These are phyloP conservation scores for Chlorella sp. DNA, from an alignment of 139 green algal genomes.

Conservation along the genomic window DNA sequence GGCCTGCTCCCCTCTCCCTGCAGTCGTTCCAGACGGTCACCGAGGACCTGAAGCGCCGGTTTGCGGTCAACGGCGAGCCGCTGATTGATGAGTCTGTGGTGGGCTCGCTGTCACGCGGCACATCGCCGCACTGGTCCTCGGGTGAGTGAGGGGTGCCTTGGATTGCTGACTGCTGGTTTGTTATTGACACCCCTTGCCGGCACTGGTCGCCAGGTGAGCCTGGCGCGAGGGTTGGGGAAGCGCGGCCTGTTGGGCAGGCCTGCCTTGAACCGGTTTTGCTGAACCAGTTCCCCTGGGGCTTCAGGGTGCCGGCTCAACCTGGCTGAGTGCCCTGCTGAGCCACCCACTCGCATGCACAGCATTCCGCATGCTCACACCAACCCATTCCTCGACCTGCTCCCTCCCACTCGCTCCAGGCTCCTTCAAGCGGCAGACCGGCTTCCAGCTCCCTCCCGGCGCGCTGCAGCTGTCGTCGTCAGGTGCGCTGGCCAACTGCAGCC, in stretches of 20 bases:
- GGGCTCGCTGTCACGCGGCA: conserved; percentile 33
- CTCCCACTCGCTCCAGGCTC: not conserved
- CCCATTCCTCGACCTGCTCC: too few relatives aligned
- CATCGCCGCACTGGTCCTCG: conserved; percentile 10
- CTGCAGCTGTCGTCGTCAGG: conserved; percentile 17
- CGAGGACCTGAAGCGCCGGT: conserved; percentile 70
- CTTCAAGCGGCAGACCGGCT: conserved; percentile 41
- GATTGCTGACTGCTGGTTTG: too few relatives aligned
- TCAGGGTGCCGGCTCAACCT: too few relatives aligned
- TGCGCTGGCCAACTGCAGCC: not conserved
- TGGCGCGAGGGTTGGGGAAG: too few relatives aligned
- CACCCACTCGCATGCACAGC: too few relatives aligned
- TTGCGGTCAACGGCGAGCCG: conserved; percentile 67
- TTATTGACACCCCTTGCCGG: too few relatives aligned
- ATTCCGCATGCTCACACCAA: too few relatives aligned
- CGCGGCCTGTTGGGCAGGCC: too few relatives aligned
- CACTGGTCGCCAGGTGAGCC: not conserved
- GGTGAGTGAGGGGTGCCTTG: too few relatives aligned
- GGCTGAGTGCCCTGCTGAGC: too few relatives aligned
- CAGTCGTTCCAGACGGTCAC: conserved; percentile 76
- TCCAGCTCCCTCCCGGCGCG: conserved; percentile 32
- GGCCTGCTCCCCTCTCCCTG: not conserved
- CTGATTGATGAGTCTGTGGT: conserved; percentile 54
- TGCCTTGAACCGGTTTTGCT: too few relatives aligned
- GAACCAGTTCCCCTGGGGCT: too few relatives aligned